phyloP scores from a whole-genome alignment of 768 basidiomycete species.

The Suillus cothurnatus region DNA sequence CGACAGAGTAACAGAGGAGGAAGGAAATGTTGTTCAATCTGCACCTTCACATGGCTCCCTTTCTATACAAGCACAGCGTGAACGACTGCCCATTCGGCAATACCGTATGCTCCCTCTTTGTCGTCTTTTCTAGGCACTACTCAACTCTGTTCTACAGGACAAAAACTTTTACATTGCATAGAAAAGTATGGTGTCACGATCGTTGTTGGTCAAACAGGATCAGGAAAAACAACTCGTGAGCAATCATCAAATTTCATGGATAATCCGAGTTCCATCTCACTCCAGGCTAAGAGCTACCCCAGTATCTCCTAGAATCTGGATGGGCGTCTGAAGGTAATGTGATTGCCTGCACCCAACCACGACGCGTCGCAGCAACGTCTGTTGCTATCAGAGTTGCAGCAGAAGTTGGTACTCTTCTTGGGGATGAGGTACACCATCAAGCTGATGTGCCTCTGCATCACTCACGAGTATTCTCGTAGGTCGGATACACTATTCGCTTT shows the following conservation, averaged over 20 bases:
- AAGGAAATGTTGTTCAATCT: constrained; percentile 71
- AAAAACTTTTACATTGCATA: constrained; percentile 79
- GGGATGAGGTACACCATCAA: constrained; percentile 72
- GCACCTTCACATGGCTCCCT: constrained; percentile 55
- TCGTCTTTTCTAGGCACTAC: not conserved
- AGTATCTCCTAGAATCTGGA: constrained; percentile 92
- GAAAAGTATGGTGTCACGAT: constrained; percentile 85
- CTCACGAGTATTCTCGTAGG: constrained; percentile 48
- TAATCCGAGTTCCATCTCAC: constrained; percentile 9
- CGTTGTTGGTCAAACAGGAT: constrained; percentile 94
- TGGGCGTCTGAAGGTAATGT: constrained; percentile 84
- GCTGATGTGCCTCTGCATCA: constrained; percentile 14
- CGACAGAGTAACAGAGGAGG: constrained; percentile 79
- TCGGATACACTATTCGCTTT: constrained; percentile 97
- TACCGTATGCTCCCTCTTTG: constrained; percentile 57
- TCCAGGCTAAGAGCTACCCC: constrained; percentile 76
- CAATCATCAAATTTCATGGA: constrained; percentile 13
- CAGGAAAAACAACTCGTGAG: constrained; percentile 96
- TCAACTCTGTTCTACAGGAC: constrained; percentile 45
- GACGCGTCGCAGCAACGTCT: constrained; percentile 93
- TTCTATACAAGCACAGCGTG: constrained; percentile 74
- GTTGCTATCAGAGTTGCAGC: constrained; percentile 89
- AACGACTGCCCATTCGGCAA: constrained; percentile 86
- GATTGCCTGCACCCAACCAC: constrained; percentile 91
- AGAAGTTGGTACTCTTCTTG: constrained; percentile 88